Evolutionary conservation across 129 eudicot species (phyloP).

Genomic region (Helianthus annuus): HanXRQr2.0-SUNRISE NC_035441.2:181585675-181586174

Average conservation of each 20-base stretch:
- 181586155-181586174: background rate
- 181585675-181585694: background rate
- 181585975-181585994: constrained; percentile 17
- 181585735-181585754: constrained; percentile 46
- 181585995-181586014: background rate
- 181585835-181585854: constrained; percentile 41
- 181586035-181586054: constrained; percentile 16
- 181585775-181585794: constrained; percentile 58
- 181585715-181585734: constrained; percentile 35
- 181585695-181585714: background rate
- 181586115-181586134: background rate
- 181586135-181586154: background rate
- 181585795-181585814: constrained; percentile 56
- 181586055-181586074: constrained; percentile 1
- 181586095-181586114: constrained; percentile 10
- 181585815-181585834: constrained; percentile 47
- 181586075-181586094: constrained; percentile 1
- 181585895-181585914: constrained; percentile 45
- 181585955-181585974: background rate
- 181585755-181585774: constrained; percentile 58
- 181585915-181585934: constrained; percentile 42
- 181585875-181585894: constrained; percentile 26
- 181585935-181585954: background rate
- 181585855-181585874: constrained; percentile 39
- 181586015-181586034: background rate